Base-by-base conservation (phyloP, 164 flowering plant genomes). In the Buxus sempervirens region DNA sequence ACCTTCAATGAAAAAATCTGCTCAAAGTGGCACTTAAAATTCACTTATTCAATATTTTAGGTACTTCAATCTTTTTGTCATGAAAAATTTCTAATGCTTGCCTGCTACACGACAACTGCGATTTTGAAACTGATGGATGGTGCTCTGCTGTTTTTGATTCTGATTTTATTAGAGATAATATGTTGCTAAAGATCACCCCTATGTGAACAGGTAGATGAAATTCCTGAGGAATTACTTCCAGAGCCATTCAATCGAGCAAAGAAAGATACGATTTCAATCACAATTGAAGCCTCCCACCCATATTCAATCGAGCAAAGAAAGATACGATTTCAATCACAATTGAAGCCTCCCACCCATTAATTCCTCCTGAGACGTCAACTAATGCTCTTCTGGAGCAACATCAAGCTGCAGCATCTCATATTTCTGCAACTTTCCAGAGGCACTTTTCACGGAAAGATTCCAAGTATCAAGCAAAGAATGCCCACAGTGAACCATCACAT, bases 211-310 rank as follows among this genome's bases (percentile, higher is more conserved):
- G 93, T 73, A 1, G 84, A 78, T 61, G 91, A 88, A 16, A 65
- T 92, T 77, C 94, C 97, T 21, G 84, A 82, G 75, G 95, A 71
- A 68, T 38, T 60, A 27, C 74, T 85, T 12, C 93, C 94, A 19
- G 85, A 76, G 66, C 88, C 88, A 58, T 86, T 85, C 64, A 77
- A 78, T 63, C 66, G 36, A 57, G 63, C 66, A 53, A 79, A 76
- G 36, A 63, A 72, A 60, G 54, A 66, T 23, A 12, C 24, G 20
- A 21, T 64, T n/a, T 36, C 68, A 10, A 73, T 22, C 45, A 70
- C 53, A 10, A 49, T 9, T 7, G 57, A 59, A 36, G n/a, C n/a
- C n/a, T n/a, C n/a, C n/a, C n/a, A n/a, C n/a, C n/a, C n/a, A n/a
- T n/a, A 58, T 86, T 85, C 64, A 77, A 78, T 63, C 66, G 36